Evolutionary conservation across 345 rosid genomes (phyloP), one percentile per base, ranked within the genome.

Genomic region (Salix suchowensis): DNA sequence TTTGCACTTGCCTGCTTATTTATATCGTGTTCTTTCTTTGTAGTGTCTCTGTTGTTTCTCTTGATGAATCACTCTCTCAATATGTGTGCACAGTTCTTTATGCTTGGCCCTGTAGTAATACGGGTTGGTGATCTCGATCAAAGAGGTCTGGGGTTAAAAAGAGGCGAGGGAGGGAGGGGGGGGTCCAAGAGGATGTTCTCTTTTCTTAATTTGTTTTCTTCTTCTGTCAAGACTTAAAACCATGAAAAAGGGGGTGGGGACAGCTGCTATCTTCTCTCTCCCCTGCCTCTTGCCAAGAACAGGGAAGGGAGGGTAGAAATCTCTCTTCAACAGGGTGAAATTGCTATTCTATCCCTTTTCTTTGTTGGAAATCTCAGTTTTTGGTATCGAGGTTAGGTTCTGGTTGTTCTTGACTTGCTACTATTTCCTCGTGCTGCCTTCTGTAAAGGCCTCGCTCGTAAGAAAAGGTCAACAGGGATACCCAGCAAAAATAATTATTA

Each of bases 61-160:
- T 64, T 5, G 67, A 46, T 50, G 46, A 3, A 61, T 81, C 85
- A 71, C 77, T 84, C 72, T 50, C 52, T 72, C 82, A 68, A 66
- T 70, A 39, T 52, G 68, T 15, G 68, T 32, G 68, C 6, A 19
- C 39, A 32, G 70, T 28, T 69, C 74, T 60, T 76, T 79, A 75
- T 37, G 71, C 77, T 80, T 76, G 78, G 79, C 78, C 67, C 79
- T 52, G n/a, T 52, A 52, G 8, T 52, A 52, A 18, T 64, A 19
- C 81, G 67, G 73, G 71, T 70, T 80, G 74, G 26, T 67, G 54
- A 76, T 65, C 72, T 79, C 50, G 50, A 74, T 46, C 67, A 74
- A 8, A 68, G 71, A 12, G 21, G 74, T 30, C n/a, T 10, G 67
- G 34, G 15, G 67, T 13, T 24, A 28, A 28, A n/a, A 67, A 5